Evolutionary conservation across 164 flowering plant species (phyloP).

Genomic region (Berberis vulgaris): DNA sequence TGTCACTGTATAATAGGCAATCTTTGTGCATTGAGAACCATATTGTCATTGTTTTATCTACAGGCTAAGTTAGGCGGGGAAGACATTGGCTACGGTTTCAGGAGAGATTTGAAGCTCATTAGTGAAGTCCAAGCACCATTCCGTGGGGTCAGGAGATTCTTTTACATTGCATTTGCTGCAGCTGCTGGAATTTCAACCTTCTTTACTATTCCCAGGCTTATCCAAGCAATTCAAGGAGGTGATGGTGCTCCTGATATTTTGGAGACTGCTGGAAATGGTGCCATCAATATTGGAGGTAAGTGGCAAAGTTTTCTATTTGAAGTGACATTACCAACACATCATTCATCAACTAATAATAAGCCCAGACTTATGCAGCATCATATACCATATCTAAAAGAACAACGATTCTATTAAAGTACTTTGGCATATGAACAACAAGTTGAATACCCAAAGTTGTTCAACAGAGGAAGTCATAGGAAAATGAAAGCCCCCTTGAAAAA

Average conservation of each 20-base stretch:
- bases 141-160: constrained; percentile 90
- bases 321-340: too few relatives aligned
- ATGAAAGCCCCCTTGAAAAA: too few relatives aligned
- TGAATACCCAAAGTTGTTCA: too few relatives aligned
- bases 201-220: constrained; percentile 69
- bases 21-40: neutral
- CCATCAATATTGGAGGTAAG: constrained; percentile 82
- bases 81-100: constrained; percentile 79
- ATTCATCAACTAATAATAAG: too few relatives aligned
- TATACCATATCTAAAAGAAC: too few relatives aligned
- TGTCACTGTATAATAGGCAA: neutral
- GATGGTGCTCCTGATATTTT: constrained; percentile 82
- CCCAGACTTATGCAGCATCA: too few relatives aligned
- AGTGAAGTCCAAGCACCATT: constrained; percentile 99
- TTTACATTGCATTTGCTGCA: constrained; percentile 80
- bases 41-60: neutral
- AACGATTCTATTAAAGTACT: too few relatives aligned
- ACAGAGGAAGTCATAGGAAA: too few relatives aligned
- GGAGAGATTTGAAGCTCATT: constrained; percentile 93
- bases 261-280: constrained; percentile 80
- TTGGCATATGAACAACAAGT: too few relatives aligned
- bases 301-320: neutral
- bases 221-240: constrained; percentile 73
- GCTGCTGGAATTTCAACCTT: constrained; percentile 89
- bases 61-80: constrained; percentile 97